These are phyloP conservation scores for Suillus lakei DNA, from an alignment of 768 basidiomycete species.

Conservation along the genomic window DNA sequence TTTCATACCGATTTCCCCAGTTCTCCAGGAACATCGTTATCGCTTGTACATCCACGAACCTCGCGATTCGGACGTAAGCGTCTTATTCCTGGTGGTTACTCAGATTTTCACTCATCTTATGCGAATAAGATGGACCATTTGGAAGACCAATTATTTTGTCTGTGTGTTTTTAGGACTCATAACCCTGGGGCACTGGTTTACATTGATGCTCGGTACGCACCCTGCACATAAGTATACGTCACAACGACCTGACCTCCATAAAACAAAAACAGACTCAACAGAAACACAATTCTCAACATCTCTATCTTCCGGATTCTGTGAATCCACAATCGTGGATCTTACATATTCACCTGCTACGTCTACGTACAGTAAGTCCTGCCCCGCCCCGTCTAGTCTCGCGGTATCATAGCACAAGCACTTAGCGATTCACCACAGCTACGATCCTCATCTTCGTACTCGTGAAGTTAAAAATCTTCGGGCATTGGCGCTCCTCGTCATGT, in stretches of 20 bases:
- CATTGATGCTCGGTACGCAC: constrained; percentile 19
- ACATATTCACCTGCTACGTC: constrained; percentile 8
- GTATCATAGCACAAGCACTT: neutral
- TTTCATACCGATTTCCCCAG: constrained; percentile 10
- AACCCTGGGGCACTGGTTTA: constrained; percentile 27
- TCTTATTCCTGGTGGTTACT: neutral
- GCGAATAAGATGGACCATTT: constrained; percentile 29
- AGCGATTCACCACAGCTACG: constrained; percentile 14
- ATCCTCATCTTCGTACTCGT: constrained; percentile 26
- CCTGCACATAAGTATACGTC: neutral
- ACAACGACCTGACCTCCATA: neutral
- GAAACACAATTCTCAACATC: constrained; percentile 7
- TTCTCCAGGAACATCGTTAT: constrained; percentile 17
- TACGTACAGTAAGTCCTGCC: constrained; percentile 22
- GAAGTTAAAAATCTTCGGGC: constrained; percentile 17
- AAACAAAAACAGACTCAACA: constrained; percentile 17
- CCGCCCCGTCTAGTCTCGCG: too few species aligned
- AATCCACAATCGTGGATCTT: constrained; percentile 1
- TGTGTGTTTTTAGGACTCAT: constrained; percentile 17
- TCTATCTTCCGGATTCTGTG: constrained; percentile 10
- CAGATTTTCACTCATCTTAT: neutral
- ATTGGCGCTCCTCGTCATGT: constrained; percentile 16
- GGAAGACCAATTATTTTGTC: constrained; percentile 25
- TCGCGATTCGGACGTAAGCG: constrained; percentile 35
- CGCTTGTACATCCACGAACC: constrained; percentile 25